phyloP scores from a whole-genome alignment of 768 basidiomycete species.

The Tricholoma matsutake region DNA sequence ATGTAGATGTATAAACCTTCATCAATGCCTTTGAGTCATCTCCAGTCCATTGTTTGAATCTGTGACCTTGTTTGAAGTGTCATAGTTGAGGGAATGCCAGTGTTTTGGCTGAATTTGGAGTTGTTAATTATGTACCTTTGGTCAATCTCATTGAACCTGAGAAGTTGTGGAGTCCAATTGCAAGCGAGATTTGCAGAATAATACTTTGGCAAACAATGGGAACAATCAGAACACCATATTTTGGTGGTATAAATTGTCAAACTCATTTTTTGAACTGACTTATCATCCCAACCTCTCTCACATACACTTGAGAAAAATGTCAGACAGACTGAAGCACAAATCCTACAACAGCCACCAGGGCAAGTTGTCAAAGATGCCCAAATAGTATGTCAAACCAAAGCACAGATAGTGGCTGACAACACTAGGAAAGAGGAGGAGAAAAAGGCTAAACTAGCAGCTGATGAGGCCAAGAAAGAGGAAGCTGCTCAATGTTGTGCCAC shows the following conservation, averaged over 20 bases:
- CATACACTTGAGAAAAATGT: background rate
- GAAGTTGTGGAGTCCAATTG: no score
- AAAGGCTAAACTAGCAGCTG: background rate
- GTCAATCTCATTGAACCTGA: background rate
- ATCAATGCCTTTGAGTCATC: constrained; percentile 1
- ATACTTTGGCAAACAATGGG: no score
- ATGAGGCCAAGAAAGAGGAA: background rate
- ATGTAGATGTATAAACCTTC: background rate
- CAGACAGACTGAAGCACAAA: no score
- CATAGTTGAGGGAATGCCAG: background rate
- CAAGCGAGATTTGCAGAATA: no score
- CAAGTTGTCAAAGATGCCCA: background rate
- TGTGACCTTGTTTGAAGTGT: background rate
- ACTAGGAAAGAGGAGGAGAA: background rate
- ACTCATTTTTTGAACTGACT: background rate
- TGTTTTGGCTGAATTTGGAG: background rate
- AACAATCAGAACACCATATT: no score
- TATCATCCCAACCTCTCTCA: background rate
- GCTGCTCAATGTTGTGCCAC: background rate
- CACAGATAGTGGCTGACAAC: background rate
- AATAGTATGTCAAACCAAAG: background rate
- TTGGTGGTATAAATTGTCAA: no score
- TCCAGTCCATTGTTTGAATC: background rate
- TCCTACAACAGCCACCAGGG: background rate
- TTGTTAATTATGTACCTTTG: constrained; percentile 13